phyloP scores from a whole-genome alignment of 225 moss, liverwort and hornwort species.

The Pseudoscleropodium purum region DNA sequence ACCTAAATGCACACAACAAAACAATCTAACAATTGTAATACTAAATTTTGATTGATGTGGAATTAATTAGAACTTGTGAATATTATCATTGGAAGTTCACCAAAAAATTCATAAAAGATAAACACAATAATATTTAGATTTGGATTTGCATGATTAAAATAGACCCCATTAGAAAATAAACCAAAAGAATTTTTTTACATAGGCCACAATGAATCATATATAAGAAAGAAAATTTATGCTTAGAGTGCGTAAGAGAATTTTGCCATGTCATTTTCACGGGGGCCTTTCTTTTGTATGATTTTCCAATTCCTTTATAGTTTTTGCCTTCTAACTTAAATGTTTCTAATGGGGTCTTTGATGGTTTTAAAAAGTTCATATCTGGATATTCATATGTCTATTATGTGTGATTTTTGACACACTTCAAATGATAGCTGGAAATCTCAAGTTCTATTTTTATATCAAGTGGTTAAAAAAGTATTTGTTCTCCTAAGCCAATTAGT shows the following conservation, averaged over 20 bases:
- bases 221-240: background rate
- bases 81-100: background rate
- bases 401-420: background rate
- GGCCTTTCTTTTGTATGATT: background rate
- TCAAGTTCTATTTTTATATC: background rate
- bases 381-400: background rate
- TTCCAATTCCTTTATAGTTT: background rate
- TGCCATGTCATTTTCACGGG: background rate
- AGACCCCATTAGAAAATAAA: background rate
- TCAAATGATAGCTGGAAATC: background rate
- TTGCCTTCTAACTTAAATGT: background rate
- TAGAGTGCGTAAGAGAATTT: accelerated
- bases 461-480: background rate
- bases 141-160: background rate
- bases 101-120: background rate
- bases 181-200: no score
- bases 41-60: background rate
- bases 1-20: background rate
- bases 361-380: background rate
- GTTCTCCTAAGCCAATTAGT: background rate
- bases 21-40: background rate
- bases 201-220: background rate
- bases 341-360: accelerated
- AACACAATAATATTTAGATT: background rate
- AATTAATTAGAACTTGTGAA: background rate